Evolutionary conservation across 305 asterid species (phyloP).

Genomic region (Solanum hybrid): DNA sequence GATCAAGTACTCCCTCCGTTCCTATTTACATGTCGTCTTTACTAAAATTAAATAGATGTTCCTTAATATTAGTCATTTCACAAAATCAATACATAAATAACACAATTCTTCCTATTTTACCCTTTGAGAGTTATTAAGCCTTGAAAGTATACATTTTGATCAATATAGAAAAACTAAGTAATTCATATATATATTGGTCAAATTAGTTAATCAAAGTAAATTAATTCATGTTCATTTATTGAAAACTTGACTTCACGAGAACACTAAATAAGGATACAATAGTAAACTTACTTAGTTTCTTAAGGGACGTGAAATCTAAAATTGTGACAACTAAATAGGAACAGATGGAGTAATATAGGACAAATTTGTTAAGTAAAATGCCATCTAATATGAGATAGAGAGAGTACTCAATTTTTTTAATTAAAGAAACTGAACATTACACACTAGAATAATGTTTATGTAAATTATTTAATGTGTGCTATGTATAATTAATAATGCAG

Average conservation of each 20-base stretch:
- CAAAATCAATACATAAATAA: no score
- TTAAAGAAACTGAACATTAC: background rate
- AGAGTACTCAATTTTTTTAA: background rate
- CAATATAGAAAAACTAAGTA: background rate
- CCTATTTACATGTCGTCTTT: no score
- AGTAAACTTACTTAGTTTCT: no score
- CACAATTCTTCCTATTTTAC: background rate
- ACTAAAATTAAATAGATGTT: no score
- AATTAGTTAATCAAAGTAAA: background rate
- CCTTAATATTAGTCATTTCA: background rate
- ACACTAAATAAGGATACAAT: no score
- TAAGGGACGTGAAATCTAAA: background rate
- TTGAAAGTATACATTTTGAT: background rate
- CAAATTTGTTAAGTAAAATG: background rate
- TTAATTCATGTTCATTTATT: background rate
- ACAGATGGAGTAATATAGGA: background rate
- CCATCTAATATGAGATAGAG: background rate
- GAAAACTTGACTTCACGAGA: no score
- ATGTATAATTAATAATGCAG: conserved; percentile 6
- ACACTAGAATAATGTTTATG: background rate
- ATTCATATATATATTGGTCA: no score
- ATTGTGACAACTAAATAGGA: no score
- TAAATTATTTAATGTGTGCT: background rate
- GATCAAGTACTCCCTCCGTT: background rate
- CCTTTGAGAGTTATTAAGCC: background rate